Evolutionary conservation across 257 asterid species (phyloP).

Genomic region (Salvia hispanica): DNA sequence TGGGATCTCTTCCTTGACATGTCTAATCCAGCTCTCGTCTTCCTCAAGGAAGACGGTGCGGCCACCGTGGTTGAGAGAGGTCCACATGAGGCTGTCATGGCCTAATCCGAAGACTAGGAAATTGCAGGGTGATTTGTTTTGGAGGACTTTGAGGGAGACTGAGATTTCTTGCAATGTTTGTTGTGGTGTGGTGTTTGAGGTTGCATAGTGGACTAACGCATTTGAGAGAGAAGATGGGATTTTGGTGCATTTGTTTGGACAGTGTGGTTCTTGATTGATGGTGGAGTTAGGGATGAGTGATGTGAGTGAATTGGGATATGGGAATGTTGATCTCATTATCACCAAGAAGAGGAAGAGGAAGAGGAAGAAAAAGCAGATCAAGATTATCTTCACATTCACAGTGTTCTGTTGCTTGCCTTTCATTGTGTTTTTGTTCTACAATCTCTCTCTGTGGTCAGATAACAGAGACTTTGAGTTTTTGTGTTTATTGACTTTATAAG

Average conservation of each 20-base stretch:
- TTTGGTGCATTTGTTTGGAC: conserved; percentile 46
- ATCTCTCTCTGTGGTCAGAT: too few relatives aligned
- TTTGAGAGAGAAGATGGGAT: conserved; percentile 66
- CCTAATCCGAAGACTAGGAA: conserved; percentile 84
- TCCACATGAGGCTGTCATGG: conserved; percentile 92
- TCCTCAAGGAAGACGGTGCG: conserved; percentile 84
- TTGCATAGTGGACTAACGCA: conserved; percentile 75
- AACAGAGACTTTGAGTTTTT: too few relatives aligned
- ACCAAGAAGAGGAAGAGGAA: too few relatives aligned
- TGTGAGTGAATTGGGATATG: too few relatives aligned
- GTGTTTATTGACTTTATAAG: too few relatives aligned
- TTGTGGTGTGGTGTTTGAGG: conserved; percentile 88
- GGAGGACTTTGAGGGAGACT: conserved; percentile 63
- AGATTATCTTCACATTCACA: too few relatives aligned
- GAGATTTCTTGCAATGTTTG: conserved; percentile 76
- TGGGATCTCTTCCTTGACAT: conserved; percentile 53
- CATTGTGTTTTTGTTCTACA: too few relatives aligned
- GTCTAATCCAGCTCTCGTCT: conserved; percentile 70
- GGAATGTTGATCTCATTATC: too few relatives aligned
- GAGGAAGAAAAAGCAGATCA: too few relatives aligned
- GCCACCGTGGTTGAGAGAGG: conserved; percentile 79
- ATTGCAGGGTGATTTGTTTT: conserved; percentile 72
- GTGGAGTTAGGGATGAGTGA: too few relatives aligned
- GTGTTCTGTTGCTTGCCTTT: too few relatives aligned
- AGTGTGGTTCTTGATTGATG: too few relatives aligned